Percentiles rank a stretch among this genome's conserved stretches.
Conservation (phyloP, 129 eudicot genomes). For the Glebionis coronaria region DNA sequence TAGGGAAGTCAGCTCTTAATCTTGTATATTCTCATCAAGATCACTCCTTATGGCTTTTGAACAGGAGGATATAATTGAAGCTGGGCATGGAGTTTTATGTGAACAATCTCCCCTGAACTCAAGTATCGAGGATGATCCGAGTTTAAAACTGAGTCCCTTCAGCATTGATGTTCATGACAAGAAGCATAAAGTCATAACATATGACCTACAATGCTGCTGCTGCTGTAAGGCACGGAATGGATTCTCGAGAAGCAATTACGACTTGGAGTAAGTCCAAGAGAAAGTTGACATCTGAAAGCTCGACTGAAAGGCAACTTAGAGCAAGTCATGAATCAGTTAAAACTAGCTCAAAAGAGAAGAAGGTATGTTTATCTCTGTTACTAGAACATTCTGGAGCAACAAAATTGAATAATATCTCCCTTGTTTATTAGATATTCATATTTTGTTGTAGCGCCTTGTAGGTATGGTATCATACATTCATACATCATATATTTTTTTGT, state of each 20-base stretch:
- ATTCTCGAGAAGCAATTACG: constrained; percentile 22
- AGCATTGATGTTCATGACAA: no score
- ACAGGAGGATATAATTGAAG: constrained; percentile 23
- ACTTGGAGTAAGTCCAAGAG: constrained; percentile 30
- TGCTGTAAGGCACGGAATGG: constrained; percentile 11
- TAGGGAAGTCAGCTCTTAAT: neutral
- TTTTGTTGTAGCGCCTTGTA: no score
- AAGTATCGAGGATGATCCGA: constrained; percentile 15
- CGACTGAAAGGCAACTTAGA: neutral
- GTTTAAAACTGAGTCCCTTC: constrained; percentile 6
- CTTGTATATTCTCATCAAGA: constrained; percentile 6
- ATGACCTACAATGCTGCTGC: constrained; percentile 4
- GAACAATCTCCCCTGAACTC: constrained; percentile 14
- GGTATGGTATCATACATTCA: no score
- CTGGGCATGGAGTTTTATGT: constrained; percentile 18
- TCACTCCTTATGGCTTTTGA: constrained; percentile 2
- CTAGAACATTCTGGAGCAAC: neutral
- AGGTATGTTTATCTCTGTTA: constrained; percentile 16
- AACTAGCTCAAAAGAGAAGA: constrained; percentile 12
- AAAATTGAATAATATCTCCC: neutral
- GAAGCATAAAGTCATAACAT: neutral
- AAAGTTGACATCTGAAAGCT: constrained; percentile 34
- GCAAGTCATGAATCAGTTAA: constrained; percentile 6
- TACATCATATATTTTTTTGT: no score
- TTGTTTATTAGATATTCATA: no score